Base-by-base conservation (phyloP, 306 rosid genomes). In the Lithocarpus polystachyus region DNA sequence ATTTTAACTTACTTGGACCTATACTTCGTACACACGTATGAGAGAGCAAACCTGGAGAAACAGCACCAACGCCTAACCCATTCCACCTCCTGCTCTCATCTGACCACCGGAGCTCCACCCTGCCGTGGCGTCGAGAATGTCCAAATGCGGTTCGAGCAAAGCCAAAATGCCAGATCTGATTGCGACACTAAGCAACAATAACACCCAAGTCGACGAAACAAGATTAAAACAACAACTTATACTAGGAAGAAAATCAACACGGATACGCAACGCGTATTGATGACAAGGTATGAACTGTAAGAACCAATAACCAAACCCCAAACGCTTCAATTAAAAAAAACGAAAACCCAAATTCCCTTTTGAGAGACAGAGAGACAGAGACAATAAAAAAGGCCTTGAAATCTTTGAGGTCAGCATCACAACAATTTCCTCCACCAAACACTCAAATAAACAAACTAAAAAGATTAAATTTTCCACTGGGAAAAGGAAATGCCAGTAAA, bases 241-340 rank as follows among this genome's bases (percentile, higher is more conserved):
- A 33, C 71, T 33, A 2, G n/a, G 20, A 76, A 54, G 72, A 70
- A 78, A 72, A 84, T 87, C 89, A 90, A 81, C 68, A 77, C 74
- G 79, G 77, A 83, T 61, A 88, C 70, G 81, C 81, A 94, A 94
- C 93, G 93, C 93, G 96, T 87, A 65, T 84, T 81, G 84, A 88
- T 87, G 98, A 90, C 81, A n/a, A 86, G 80, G 81, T 70, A 91
- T 94, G 94, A 92, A 90, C 97, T 88, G 94, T 89, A 87, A 89
- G 83, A 83, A 88, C 77, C 84, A 81, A 18, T 82, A 84, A 86
- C 85, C 89, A 76, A 81, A 87, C 73, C 81, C 88, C 86, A 81
- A 81, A 86, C 80, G 74, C 86, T 76, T 73, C 57, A 28, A 52
- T 65, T 56, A 65, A 71, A 81, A 76, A 81, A 75, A 77, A 57